Conservation (phyloP, 306 rosid genomes). For the Mucuna pruriens region DNA sequence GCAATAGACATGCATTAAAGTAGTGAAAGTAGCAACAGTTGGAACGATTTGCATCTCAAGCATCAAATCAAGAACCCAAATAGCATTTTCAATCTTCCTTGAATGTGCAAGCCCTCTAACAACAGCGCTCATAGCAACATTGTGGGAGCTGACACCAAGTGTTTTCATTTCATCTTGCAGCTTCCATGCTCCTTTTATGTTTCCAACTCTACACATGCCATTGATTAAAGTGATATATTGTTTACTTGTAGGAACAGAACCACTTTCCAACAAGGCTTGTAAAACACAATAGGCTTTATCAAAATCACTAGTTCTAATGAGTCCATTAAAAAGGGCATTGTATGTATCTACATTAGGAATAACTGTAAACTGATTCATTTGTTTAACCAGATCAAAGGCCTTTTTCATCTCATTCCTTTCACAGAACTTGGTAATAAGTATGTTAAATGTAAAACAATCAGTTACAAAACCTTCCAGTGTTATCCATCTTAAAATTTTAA, state of each 20-base stretch:
- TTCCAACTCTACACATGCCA: slow-evolving; percentile 78
- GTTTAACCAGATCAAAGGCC: slow-evolving; percentile 57
- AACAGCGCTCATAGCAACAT: slow-evolving; percentile 76
- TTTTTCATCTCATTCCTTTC: slow-evolving; percentile 54
- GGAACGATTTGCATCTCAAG: slow-evolving; percentile 57
- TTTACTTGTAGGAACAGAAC: slow-evolving; percentile 61
- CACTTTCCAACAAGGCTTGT: slow-evolving; percentile 61
- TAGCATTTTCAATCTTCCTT: slow-evolving; percentile 64
- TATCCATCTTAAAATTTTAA: slow-evolving; percentile 63
- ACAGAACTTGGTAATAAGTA: slow-evolving; percentile 66
- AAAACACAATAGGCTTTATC: slow-evolving; percentile 55
- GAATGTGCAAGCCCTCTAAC: slow-evolving; percentile 70
- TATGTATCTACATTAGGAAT: slow-evolving; percentile 54
- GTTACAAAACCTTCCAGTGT: slow-evolving; percentile 50
- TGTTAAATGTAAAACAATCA: slow-evolving; percentile 63
- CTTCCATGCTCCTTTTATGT: slow-evolving; percentile 63
- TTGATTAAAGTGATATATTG: slow-evolving; percentile 67
- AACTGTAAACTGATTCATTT: slow-evolving; percentile 53
- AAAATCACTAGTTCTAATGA: slow-evolving; percentile 52
- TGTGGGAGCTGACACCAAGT: slow-evolving; percentile 54
- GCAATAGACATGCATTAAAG: slow-evolving; percentile 70
- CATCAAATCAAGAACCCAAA: slow-evolving; percentile 60
- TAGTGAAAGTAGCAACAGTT: slow-evolving; percentile 76
- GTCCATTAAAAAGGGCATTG: slow-evolving; percentile 59
- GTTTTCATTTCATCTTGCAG: slow-evolving; percentile 67